Evolutionary conservation across 1,284 basidiomycete genomes (phyloP).

Genomic region (Sparassis latifolia): DNA sequence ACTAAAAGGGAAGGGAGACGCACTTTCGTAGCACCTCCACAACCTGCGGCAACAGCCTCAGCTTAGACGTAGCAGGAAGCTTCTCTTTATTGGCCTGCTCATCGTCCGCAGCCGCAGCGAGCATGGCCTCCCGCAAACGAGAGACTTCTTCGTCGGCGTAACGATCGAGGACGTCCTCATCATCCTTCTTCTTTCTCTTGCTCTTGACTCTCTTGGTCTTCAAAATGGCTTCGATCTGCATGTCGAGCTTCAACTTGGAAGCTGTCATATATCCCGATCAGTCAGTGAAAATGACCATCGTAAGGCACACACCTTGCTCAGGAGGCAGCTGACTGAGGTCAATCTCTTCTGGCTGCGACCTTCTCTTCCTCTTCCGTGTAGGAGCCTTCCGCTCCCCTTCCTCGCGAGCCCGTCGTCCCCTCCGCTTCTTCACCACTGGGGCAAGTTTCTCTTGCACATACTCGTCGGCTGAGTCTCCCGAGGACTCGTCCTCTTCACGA

Average conservation of each 20-base stretch:
- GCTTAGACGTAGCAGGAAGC: constrained; percentile 82
- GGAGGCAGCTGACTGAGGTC: constrained; percentile 62
- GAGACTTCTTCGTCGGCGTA: constrained; percentile 92
- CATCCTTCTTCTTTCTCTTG: constrained; percentile 67
- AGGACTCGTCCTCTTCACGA: constrained; percentile 46
- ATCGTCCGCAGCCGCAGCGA: constrained; percentile 82
- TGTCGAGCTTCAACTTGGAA: constrained; percentile 56
- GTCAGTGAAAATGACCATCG: neutral
- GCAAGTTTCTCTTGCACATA: constrained; percentile 50
- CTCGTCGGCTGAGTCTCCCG: constrained; percentile 60
- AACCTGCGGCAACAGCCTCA: constrained; percentile 81
- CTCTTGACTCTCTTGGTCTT: constrained; percentile 67
- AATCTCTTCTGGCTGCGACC: constrained; percentile 40
- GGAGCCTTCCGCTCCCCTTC: constrained; percentile 28
- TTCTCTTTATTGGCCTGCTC: constrained; percentile 76
- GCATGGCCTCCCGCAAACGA: constrained; percentile 80
- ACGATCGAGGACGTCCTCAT: constrained; percentile 76
- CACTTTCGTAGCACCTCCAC: constrained; percentile 94
- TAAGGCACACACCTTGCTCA: constrained; percentile 52
- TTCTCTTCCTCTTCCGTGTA: constrained; percentile 40
- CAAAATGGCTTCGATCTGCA: constrained; percentile 80
- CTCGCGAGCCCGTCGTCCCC: constrained; percentile 31
- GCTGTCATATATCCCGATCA: constrained; percentile 24
- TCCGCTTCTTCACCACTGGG: constrained; percentile 41
- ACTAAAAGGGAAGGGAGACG: constrained; percentile 3